phyloP scores from a whole-genome alignment of 768 basidiomycete species.

The Amanita jacksonii region DNA sequence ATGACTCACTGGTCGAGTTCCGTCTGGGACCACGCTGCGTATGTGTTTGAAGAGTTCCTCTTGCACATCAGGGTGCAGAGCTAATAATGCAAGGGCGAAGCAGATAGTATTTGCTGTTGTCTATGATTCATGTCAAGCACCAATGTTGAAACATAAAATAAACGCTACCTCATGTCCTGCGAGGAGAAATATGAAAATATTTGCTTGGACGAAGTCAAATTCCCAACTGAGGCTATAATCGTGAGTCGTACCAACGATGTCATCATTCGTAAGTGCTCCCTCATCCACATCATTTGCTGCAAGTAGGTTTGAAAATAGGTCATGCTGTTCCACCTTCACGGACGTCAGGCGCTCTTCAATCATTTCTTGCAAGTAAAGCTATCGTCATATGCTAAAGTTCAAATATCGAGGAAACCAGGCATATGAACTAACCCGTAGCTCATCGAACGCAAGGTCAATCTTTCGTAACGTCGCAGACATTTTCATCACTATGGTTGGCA shows the following conservation, averaged over 20 bases:
- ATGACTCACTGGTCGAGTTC: slow-evolving; percentile 20
- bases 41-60: slow-evolving; percentile 27
- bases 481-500: slow-evolving; percentile 31
- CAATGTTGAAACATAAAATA: background rate
- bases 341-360: slow-evolving; percentile 31
- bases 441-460: slow-evolving; percentile 29
- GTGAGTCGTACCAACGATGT: slow-evolving; percentile 26
- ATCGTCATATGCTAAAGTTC: background rate
- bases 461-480: slow-evolving; percentile 24
- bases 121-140: slow-evolving; percentile 13
- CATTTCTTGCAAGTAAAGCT: slow-evolving; percentile 43
- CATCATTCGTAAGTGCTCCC: slow-evolving; percentile 31
- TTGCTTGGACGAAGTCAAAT: slow-evolving; percentile 19
- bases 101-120: slow-evolving; percentile 27
- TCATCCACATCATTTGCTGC: slow-evolving; percentile 33
- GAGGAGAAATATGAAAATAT: slow-evolving; percentile 43
- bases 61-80: slow-evolving; percentile 28
- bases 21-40: slow-evolving; percentile 21
- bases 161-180: slow-evolving; percentile 48
- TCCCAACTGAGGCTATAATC: background rate
- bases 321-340: slow-evolving; percentile 31
- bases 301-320: slow-evolving; percentile 44
- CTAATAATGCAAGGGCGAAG: slow-evolving; percentile 30
- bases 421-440: slow-evolving; percentile 29
- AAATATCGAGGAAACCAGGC: background rate